Evolutionary conservation across 2,329 filamentous ascomycete species (phyloP).

Genomic region (Triangularia verruculosa): DNA sequence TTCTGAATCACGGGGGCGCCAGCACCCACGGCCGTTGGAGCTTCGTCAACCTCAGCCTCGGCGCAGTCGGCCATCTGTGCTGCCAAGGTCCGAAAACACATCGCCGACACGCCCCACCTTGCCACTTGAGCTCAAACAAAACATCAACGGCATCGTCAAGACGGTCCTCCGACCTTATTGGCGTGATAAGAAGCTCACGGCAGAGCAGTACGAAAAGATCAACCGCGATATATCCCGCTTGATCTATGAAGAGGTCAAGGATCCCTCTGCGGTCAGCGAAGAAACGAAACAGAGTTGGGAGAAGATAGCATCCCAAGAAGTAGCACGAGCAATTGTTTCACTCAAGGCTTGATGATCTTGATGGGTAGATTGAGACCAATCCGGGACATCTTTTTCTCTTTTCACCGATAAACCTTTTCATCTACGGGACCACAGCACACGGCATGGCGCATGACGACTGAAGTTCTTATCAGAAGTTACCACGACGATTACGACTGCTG

Average conservation of each 20-base stretch:
- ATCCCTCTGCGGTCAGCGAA: constrained; percentile 58
- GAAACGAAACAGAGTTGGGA: constrained; percentile 69
- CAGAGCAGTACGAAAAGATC: constrained; percentile 88
- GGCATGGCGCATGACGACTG: constrained; percentile 5
- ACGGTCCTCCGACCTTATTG: constrained; percentile 79
- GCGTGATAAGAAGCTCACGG: constrained; percentile 72
- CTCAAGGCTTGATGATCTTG: constrained; percentile 43
- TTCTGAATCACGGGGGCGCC: constrained; percentile 28
- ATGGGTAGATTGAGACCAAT: background rate
- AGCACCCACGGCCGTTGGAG: constrained; percentile 37
- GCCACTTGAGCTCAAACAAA: constrained; percentile 80
- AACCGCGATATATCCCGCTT: constrained; percentile 86
- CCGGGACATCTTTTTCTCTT: background rate
- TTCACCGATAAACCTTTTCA: background rate
- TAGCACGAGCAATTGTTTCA: constrained; percentile 67
- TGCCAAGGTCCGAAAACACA: constrained; percentile 55
- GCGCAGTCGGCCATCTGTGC: constrained; percentile 42
- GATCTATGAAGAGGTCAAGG: constrained; percentile 70
- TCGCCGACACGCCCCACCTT: constrained; percentile 66
- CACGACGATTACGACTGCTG: constrained; percentile 1
- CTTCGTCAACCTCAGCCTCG: constrained; percentile 52
- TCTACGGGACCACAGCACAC: constrained; percentile 3
- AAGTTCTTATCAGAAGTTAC: background rate
- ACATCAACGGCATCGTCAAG: constrained; percentile 85
- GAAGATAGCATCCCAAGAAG: constrained; percentile 72